Base-by-base conservation (phyloP, 2,329 filamentous ascomycete species). In the Cladosporium sp. region DNA sequence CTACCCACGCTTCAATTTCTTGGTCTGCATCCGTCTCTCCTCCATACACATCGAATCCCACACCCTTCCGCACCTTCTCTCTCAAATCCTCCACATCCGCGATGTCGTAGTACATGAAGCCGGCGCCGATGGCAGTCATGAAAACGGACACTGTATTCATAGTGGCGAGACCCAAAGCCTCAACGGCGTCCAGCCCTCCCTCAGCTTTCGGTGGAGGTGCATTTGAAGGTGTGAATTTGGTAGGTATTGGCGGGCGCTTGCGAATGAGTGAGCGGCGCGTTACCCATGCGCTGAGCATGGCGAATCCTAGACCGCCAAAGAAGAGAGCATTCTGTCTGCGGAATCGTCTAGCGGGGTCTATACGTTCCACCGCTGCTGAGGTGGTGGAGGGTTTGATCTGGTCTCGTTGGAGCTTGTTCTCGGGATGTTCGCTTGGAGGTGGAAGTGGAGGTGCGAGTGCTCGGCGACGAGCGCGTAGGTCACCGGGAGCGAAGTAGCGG, bases 151-250 rank as follows among this genome's bases (percentile, higher is more conserved):
- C 63, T 11, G 93, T 88, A 61, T 96, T 96, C 59, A 96, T 78
- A 0, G 91, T 96, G 0, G 92, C 93, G 30, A 96, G 74, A 43
- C 85, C 87, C 18, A 99, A 74, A 0, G 92, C 92, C 69, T 95
- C 87, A 29, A 86, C 71, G 1, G 92, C 92, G 56, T 96, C 85
- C 34, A 86, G 66, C 1, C 82, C 78, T 7, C 84, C 83, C 22
- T 82, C 76, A 39, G 68, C 65, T 43, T 72, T 65, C 4, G 70
- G 65, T 7, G 41, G 39, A 15, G 50, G 68, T 56, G 74, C 69
- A 58, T 80, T 81, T 67, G 80, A 84, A 39, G 79, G 80, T 12
- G 80, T 73, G 76, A 86, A 95, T 73, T 86, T 92, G 41, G 79
- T 80, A 9, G 91, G 90, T 34, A 81, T 73, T 18, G 80, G 74